These are phyloP conservation scores for Aspergillus puulaauensis DNA, from an alignment of 2,329 filamentous ascomycete species.

Conservation along the genomic window DNA sequence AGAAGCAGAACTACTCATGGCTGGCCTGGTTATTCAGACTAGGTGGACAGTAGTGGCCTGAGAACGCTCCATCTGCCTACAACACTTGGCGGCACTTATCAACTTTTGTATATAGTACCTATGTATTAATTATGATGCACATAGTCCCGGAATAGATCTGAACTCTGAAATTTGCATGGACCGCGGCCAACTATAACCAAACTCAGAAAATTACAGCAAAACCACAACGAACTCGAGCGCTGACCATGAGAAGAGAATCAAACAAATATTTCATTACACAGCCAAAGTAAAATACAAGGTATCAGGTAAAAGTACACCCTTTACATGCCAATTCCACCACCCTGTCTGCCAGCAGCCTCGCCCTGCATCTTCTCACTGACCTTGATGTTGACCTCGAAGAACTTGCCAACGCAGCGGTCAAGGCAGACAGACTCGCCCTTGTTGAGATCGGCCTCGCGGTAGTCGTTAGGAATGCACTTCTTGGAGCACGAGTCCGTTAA, in stretches of 20 bases:
- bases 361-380: slow-evolving; percentile 95
- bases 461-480: slow-evolving; percentile 90
- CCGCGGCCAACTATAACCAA: not conserved
- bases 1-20: slow-evolving; percentile 62
- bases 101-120: slow-evolving; percentile 6
- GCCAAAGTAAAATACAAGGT: slow-evolving; percentile 5
- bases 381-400: slow-evolving; percentile 98
- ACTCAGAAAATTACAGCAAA: not conserved
- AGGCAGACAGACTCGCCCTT: slow-evolving; percentile 99
- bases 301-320: not conserved
- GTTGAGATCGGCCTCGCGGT: slow-evolving; percentile 95
- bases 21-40: slow-evolving; percentile 53
- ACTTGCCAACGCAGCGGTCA: slow-evolving; percentile 95
- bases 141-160: slow-evolving; percentile 17
- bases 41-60: slow-evolving; percentile 21
- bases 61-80: not conserved
- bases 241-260: not conserved
- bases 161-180: not conserved
- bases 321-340: slow-evolving; percentile 54
- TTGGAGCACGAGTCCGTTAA: slow-evolving; percentile 84
- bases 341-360: slow-evolving; percentile 69
- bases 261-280: slow-evolving; percentile 14
- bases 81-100: not conserved
- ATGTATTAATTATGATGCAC: slow-evolving; percentile 23
- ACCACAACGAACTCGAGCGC: not conserved